Percentiles rank a stretch among this genome's conserved stretches.
Conservation (phyloP, 73 alveolate species). For the Paramecium tetraurelia region DNA sequence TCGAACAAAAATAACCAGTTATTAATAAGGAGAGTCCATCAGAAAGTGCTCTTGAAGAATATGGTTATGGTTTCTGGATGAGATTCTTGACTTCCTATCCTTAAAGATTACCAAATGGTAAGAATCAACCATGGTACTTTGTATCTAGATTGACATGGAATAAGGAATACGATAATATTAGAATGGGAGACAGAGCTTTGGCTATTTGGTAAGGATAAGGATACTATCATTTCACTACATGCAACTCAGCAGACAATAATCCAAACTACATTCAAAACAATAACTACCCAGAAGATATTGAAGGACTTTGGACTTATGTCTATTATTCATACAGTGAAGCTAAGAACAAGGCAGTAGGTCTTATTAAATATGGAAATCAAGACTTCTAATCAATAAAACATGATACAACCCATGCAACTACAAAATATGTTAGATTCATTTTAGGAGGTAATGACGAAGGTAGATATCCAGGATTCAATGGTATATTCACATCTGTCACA, state of each 20-base stretch:
- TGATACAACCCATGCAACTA: conserved; percentile 17
- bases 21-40: background rate
- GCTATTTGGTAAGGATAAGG: conserved; percentile 60
- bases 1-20: background rate
- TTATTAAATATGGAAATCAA: conserved; percentile 23
- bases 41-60: background rate
- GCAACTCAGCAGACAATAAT: background rate
- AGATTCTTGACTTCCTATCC: conserved; percentile 31
- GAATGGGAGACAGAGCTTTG: conserved; percentile 52
- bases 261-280: background rate
- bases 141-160: conserved; percentile 27
- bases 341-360: background rate
- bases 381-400: conserved; percentile 34
- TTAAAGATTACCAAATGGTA: background rate
- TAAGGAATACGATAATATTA: conserved; percentile 25
- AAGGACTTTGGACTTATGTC: conserved; percentile 52
- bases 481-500: conserved; percentile 30
- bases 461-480: conserved; percentile 54
- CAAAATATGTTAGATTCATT: conserved; percentile 35
- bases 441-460: conserved; percentile 49
- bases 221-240: conserved; percentile 49
- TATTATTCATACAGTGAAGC: conserved; percentile 39
- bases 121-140: conserved; percentile 45
- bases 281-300: conserved; percentile 54
- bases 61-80: conserved; percentile 51